Conservation (phyloP, 2,329 filamentous ascomycete genomes). For the Pezicula rhizophila region DNA sequence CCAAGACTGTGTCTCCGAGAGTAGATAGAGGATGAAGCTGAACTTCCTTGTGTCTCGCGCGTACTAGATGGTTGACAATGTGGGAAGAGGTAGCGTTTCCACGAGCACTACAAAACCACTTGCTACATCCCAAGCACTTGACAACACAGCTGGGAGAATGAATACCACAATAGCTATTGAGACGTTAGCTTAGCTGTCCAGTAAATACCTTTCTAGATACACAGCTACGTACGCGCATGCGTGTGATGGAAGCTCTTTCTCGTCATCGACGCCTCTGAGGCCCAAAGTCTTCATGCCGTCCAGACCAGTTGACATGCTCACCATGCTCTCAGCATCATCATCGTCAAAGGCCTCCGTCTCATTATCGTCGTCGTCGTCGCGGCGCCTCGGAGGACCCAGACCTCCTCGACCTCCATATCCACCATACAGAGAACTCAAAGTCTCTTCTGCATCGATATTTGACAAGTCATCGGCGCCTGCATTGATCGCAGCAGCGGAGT, state of each 20-base stretch:
- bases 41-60: constrained; percentile 96
- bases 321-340: constrained; percentile 68
- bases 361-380: constrained; percentile 84
- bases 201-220: constrained; percentile 2
- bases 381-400: constrained; percentile 44
- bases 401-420: constrained; percentile 56
- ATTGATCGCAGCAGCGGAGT: constrained; percentile 81
- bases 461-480: constrained; percentile 70
- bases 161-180: constrained; percentile 82
- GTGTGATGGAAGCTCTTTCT: constrained; percentile 86
- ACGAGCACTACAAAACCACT: constrained; percentile 98
- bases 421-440: constrained; percentile 69
- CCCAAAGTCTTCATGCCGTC: constrained; percentile 65
- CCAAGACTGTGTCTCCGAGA: constrained; percentile 89
- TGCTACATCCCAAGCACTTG: constrained; percentile 90
- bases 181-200: not conserved
- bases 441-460: constrained; percentile 71
- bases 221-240: constrained; percentile 77
- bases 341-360: constrained; percentile 78
- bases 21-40: constrained; percentile 91
- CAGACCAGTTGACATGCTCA: constrained; percentile 62
- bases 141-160: constrained; percentile 94
- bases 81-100: constrained; percentile 96
- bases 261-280: constrained; percentile 62
- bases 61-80: constrained; percentile 96